Evolutionary conservation across 1,284 basidiomycete species (phyloP), one percentile per base, ranked within the genome.

Genomic region (Athelia psychrophila): DNA sequence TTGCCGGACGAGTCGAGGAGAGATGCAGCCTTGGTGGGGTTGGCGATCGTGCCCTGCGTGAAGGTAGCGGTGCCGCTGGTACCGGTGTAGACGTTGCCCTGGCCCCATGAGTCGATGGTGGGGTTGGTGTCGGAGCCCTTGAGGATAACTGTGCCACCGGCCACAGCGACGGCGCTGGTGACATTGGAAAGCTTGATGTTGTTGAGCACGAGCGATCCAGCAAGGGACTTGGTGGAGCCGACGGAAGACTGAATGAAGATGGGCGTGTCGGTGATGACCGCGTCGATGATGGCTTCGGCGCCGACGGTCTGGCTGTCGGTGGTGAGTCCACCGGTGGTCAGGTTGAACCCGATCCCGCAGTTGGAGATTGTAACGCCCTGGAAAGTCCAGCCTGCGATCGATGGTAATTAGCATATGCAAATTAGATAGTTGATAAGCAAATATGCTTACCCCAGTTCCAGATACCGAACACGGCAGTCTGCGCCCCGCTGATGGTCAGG

Each of bases 251-350:
- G 70, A 9, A 79, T 61, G 58, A 79, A 79, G 36, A 73, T 71
- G 3, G 72, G 72, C 1, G 78, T 80, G 59, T 83, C 75, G 23
- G 67, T 72, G 32, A 81, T 77, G 8, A 74, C 70, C 8, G 79
- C 81, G 58, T 88, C 85, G 51, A 86, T 79, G 60, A 88, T 83
- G 1, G 81, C 78, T 56, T 80, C 72, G 0, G 76, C 77, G n/a
- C 78, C 83, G 13, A 73, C 16, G 20, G n/a, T 75, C 62, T 71
- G 71, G 16, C 48, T 52, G 2, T 47, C 48, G 25, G 38, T 19
- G 8, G 60, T 64, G 25, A 52, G 58, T 22, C 70, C 70, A n/a
- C 75, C 77, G 3, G 75, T 73, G 24, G 52, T 52, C 45, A 81
- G 57, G 30, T 76, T 68, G 57, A 81, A 80, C 42, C 76, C 79